These are phyloP conservation scores for Tympanopsis confertula DNA, from an alignment of 2,329 filamentous ascomycete genomes.

Conservation along the genomic window DNA sequence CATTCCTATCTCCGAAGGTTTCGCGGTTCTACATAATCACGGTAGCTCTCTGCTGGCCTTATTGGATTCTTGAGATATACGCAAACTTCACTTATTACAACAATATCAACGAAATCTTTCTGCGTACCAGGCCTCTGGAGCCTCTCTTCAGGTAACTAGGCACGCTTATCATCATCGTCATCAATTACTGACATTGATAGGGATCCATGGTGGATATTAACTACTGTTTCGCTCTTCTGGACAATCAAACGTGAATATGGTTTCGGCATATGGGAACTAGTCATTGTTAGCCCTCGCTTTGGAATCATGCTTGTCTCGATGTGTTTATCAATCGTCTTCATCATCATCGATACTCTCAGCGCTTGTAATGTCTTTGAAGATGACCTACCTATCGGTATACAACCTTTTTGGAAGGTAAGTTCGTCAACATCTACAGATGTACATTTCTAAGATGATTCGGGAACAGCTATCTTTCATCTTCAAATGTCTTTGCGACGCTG, in stretches of 20 bases:
- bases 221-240: constrained; percentile 44
- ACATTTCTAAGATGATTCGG: neutral
- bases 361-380: constrained; percentile 39
- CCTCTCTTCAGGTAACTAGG: constrained; percentile 38
- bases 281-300: constrained; percentile 51
- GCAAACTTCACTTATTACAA: constrained; percentile 57
- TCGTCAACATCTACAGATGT: neutral
- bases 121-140: constrained; percentile 43
- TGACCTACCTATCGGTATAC: constrained; percentile 41
- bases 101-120: constrained; percentile 36
- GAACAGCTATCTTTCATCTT: constrained; percentile 42
- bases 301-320: constrained; percentile 49
- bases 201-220: constrained; percentile 61
- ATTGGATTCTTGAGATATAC: constrained; percentile 54
- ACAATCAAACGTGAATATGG: constrained; percentile 52
- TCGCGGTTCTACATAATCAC: constrained; percentile 45
- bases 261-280: constrained; percentile 41
- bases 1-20: constrained; percentile 37
- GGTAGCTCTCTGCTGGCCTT: constrained; percentile 45
- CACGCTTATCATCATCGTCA: constrained; percentile 3
- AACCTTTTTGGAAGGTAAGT: constrained; percentile 54
- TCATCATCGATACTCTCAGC: constrained; percentile 43
- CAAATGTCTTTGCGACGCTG: constrained; percentile 56
- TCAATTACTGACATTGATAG: constrained; percentile 14
- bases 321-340: constrained; percentile 46